Percentiles rank a stretch among this genome's conserved stretches.
Evolutionary conservation across 345 rosid species (phyloP).

Genomic region (Euphorbia pulcherrima): DNA sequence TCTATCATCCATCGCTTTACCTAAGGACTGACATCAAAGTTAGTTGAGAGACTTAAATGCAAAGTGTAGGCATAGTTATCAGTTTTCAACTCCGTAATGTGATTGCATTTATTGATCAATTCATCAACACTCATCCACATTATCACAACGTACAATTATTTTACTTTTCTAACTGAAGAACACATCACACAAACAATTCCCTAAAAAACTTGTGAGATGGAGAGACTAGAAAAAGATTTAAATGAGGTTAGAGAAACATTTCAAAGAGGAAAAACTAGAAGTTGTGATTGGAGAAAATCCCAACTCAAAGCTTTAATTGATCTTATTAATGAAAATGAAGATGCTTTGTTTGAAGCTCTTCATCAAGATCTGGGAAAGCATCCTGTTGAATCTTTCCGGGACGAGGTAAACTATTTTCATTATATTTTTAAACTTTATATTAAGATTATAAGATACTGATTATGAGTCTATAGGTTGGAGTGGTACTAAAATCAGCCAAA

Average conservation of each 20-base stretch:
- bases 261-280: slow-evolving; percentile 50
- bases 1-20: no score
- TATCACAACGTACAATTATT: no score
- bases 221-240: slow-evolving; percentile 31
- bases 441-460: no score
- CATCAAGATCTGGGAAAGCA: slow-evolving; percentile 79
- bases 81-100: neutral
- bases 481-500: slow-evolving; percentile 52
- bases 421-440: no score
- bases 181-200: neutral
- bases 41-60: slow-evolving; percentile 10
- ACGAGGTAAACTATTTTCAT: slow-evolving; percentile 40
- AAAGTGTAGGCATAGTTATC: no score
- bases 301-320: slow-evolving; percentile 55
- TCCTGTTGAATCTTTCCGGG: slow-evolving; percentile 67
- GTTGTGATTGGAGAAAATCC: slow-evolving; percentile 65
- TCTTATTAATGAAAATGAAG: slow-evolving; percentile 57
- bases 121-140: neutral
- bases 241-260: slow-evolving; percentile 56
- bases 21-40: neutral
- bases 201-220: slow-evolving; percentile 14
- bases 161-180: neutral
- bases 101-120: neutral
- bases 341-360: slow-evolving; percentile 43
- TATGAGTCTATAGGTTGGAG: slow-evolving; percentile 39